phyloP scores from a whole-genome alignment of 192 early-diverging fungal species.

The Backusella psychrophila region DNA sequence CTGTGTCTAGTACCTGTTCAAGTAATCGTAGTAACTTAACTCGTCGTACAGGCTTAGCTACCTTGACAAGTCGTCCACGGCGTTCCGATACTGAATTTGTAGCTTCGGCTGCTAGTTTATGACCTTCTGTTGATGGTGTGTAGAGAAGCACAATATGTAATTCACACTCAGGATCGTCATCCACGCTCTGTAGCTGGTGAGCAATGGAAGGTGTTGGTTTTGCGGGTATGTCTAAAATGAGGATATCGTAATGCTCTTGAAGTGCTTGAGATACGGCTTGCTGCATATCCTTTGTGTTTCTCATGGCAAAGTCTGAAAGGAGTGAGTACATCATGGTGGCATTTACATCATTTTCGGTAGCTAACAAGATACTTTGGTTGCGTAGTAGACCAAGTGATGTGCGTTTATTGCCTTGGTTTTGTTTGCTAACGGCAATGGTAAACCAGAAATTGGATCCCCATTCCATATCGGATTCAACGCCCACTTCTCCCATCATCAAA shows the following conservation, averaged over 20 bases:
- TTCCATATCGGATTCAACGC: constrained; percentile 35
- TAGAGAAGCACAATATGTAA: constrained; percentile 28
- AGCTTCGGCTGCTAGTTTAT: constrained; percentile 22
- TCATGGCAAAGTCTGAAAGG: constrained; percentile 20
- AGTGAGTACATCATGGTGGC: constrained; percentile 22
- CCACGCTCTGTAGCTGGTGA: constrained; percentile 18
- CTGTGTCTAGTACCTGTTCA: constrained; percentile 35
- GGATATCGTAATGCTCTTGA: constrained; percentile 17
- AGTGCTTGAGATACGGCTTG: constrained; percentile 21
- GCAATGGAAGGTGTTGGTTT: constrained; percentile 14
- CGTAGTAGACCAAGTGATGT: not conserved
- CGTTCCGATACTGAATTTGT: constrained; percentile 18
- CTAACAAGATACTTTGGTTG: constrained; percentile 12
- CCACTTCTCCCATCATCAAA: constrained; percentile 56
- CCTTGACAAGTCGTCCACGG: constrained; percentile 31
- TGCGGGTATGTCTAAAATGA: constrained; percentile 25
- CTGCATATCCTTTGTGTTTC: constrained; percentile 12
- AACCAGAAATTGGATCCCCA: constrained; percentile 54
- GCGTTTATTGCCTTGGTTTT: not conserved
- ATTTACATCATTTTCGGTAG: constrained; percentile 16
- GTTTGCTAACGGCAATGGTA: constrained; percentile 30
- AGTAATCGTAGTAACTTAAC: constrained; percentile 41
- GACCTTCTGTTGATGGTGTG: constrained; percentile 23
- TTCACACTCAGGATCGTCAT: constrained; percentile 27
- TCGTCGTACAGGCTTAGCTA: constrained; percentile 42